Conservation (phyloP, 2,329 filamentous ascomycete species). For the Claviceps pazoutovae region DNA sequence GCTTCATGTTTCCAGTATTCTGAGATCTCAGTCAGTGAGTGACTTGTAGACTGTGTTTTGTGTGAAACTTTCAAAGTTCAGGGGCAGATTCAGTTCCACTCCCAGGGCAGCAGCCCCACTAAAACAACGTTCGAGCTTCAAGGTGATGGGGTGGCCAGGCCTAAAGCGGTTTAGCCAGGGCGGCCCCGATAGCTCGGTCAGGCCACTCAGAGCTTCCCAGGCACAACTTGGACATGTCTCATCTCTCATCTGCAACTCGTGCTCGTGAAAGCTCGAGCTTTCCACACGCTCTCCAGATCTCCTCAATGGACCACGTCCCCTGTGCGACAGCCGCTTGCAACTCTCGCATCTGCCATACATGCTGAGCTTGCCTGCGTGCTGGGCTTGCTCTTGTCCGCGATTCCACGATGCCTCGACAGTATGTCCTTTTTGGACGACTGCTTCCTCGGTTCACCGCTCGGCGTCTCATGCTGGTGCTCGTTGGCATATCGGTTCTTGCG, state of each 20-base stretch:
- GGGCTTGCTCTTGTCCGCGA: neutral
- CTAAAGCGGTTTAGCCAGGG: no score
- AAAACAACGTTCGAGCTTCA: no score
- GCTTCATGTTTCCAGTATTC: no score
- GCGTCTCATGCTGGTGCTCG: slow-evolving; percentile 37
- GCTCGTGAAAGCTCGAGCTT: neutral
- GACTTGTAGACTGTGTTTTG: no score
- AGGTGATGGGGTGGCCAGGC: no score
- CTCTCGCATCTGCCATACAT: neutral
- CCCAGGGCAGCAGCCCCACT: no score
- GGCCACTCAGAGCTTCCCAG: no score
- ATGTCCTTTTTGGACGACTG: slow-evolving; percentile 30
- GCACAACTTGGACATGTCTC: neutral
- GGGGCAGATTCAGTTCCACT: no score
- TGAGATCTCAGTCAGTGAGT: no score
- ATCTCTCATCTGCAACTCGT: neutral
- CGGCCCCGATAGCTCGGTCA: no score
- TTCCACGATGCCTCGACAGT: slow-evolving; percentile 16
- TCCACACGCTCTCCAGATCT: neutral
- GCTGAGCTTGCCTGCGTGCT: neutral
- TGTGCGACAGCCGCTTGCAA: neutral
- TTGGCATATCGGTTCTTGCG: slow-evolving; percentile 37
- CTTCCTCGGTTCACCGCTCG: slow-evolving; percentile 37
- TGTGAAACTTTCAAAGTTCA: no score
- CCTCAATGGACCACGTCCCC: neutral